Evolutionary conservation across 305 asterid genomes (phyloP).

Genomic region (Fraxinus angustifolia): DNA sequence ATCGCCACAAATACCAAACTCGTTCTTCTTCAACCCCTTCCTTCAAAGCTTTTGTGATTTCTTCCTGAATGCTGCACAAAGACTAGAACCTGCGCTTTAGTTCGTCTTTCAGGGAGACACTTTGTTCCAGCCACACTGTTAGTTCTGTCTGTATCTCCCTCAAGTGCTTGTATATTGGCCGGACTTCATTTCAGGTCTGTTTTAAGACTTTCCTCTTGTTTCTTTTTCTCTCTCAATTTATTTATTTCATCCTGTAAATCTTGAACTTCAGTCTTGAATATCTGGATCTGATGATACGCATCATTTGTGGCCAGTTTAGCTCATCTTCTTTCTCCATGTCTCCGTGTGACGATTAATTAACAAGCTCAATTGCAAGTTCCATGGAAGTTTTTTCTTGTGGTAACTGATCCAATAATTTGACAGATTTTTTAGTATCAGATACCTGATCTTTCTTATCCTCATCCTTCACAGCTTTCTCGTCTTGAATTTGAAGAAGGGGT

Average conservation of each 20-base stretch:
- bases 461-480: slow-evolving; percentile 31
- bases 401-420: background rate
- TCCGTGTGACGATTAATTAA: slow-evolving; percentile 19
- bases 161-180: slow-evolving; percentile 79
- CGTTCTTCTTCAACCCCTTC: slow-evolving; percentile 76
- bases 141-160: slow-evolving; percentile 77
- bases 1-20: slow-evolving; percentile 51
- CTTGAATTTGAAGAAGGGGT: slow-evolving; percentile 9
- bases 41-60: slow-evolving; percentile 59
- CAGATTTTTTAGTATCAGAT: slow-evolving; percentile 3
- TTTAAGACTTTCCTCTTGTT: slow-evolving; percentile 39
- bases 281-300: slow-evolving; percentile 59
- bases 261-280: slow-evolving; percentile 52
- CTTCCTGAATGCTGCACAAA: slow-evolving; percentile 73
- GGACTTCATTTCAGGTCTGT: slow-evolving; percentile 55
- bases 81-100: slow-evolving; percentile 58
- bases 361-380: background rate
- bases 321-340: slow-evolving; percentile 40
- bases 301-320: slow-evolving; percentile 67
- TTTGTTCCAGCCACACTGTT: slow-evolving; percentile 72
- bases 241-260: slow-evolving; percentile 55
- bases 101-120: slow-evolving; percentile 58
- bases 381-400: background rate
- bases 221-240: slow-evolving; percentile 44
- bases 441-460: slow-evolving; percentile 23